Evolutionary conservation across 768 basidiomycete genomes (phyloP).

Genomic region (Gautieria morchelliformis): DNA sequence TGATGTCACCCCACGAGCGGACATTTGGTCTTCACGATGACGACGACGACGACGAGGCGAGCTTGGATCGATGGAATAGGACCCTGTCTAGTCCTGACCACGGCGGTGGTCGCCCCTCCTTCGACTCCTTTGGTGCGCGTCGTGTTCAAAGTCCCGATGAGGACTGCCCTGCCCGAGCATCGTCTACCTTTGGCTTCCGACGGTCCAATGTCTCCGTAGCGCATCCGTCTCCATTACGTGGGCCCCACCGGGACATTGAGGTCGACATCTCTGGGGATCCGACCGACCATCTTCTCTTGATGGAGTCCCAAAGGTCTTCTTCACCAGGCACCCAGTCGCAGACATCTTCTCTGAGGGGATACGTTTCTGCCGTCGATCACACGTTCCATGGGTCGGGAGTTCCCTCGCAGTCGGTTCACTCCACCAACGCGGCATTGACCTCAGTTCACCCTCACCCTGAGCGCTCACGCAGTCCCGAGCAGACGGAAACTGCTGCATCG

Average conservation of each 20-base stretch:
- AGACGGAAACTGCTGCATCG: not conserved
- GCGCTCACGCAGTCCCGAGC: not conserved
- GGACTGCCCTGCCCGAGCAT: not conserved
- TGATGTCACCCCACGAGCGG: not conserved
- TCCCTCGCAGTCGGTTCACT: not conserved
- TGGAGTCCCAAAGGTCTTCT: not conserved
- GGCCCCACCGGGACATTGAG: not conserved
- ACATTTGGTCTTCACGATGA: not conserved
- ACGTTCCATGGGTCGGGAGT: not conserved
- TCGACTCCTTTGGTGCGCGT: slow-evolving; percentile 5
- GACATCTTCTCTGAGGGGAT: slow-evolving; percentile 1
- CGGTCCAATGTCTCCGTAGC: not conserved
- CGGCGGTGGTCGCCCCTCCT: slow-evolving; percentile 6
- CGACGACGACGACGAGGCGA: slow-evolving; percentile 2
- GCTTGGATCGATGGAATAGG: slow-evolving; percentile 2
- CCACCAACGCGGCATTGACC: not conserved
- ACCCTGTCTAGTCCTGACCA: not conserved
- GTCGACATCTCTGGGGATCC: slow-evolving; percentile 8
- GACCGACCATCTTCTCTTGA: slow-evolving; percentile 4
- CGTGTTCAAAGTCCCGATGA: slow-evolving; percentile 4
- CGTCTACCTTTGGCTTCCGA: slow-evolving; percentile 7
- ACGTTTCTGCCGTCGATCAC: slow-evolving; percentile 3
- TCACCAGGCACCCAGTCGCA: slow-evolving; percentile 6
- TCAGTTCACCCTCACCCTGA: not conserved
- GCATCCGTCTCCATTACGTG: not conserved